phyloP scores from a whole-genome alignment of 139 green algal species.

The Axilococcus clingmanii region DNA sequence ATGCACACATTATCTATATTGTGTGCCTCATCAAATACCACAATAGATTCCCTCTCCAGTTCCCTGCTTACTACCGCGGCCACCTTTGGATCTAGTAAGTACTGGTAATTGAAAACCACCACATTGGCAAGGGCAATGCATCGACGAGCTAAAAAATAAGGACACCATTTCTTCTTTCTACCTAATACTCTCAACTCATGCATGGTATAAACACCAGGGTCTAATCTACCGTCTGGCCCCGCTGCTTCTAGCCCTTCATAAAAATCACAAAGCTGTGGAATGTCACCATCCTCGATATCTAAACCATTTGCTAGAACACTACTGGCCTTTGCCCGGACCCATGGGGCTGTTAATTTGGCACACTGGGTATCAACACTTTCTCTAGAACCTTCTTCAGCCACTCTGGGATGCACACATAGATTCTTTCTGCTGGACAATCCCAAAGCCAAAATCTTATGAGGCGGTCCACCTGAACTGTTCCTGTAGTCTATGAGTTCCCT shows the following conservation, averaged over 20 bases:
- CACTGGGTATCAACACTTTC: slow-evolving; percentile 92
- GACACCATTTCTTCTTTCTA: slow-evolving; percentile 87
- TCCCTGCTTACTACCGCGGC: slow-evolving; percentile 84
- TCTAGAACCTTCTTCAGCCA: slow-evolving; percentile 73
- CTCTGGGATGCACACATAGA: slow-evolving; percentile 86
- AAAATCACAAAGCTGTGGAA: slow-evolving; percentile 64
- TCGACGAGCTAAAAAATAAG: slow-evolving; percentile 96
- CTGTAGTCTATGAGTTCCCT: slow-evolving; percentile 80
- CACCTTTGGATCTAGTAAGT: slow-evolving; percentile 97
- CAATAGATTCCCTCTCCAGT: slow-evolving; percentile 92
- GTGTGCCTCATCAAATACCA: slow-evolving; percentile 99
- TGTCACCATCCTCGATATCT: slow-evolving; percentile 7
- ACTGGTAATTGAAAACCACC: slow-evolving; percentile 98
- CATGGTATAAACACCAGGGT: slow-evolving; percentile 70
- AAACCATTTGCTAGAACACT: slow-evolving; percentile 4
- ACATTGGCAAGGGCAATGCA: slow-evolving; percentile 95
- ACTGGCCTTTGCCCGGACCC: slow-evolving; percentile 72
- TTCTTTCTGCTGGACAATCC: slow-evolving; percentile 93
- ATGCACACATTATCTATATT: slow-evolving; percentile 99
- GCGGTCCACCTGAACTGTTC: slow-evolving; percentile 17
- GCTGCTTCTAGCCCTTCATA: slow-evolving; percentile 78
- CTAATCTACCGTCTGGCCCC: slow-evolving; percentile 41
- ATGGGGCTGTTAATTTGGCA: slow-evolving; percentile 82
- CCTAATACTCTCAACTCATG: slow-evolving; percentile 77
- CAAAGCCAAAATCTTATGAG: slow-evolving; percentile 78